phyloP scores from a whole-genome alignment of 441 rosid genomes.

The Euphorbia corollata region DNA sequence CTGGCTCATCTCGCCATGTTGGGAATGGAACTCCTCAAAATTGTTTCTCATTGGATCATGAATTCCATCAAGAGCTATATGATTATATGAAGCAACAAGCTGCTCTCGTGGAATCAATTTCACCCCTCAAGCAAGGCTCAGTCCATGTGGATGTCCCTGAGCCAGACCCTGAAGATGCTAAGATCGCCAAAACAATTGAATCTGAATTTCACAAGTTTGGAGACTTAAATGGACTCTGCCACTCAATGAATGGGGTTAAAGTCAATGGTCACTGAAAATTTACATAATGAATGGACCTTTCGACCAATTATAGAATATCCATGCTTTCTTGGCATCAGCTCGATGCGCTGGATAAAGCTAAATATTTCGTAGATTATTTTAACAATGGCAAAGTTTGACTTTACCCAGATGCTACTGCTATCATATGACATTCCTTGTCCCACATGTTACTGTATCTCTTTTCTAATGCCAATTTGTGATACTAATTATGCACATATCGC shows the following conservation, averaged over 20 bases:
- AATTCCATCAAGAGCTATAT: conserved; percentile 74
- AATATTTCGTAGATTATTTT: no score
- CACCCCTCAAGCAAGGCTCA: conserved; percentile 71
- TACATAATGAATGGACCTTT: conserved; percentile 24
- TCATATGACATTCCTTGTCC: neutral
- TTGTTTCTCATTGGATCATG: conserved; percentile 71
- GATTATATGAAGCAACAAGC: conserved; percentile 71
- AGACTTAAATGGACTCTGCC: conserved; percentile 32
- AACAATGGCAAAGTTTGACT: conserved; percentile 3
- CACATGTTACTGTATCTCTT: neutral
- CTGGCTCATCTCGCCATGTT: conserved; percentile 55
- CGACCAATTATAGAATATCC: neutral
- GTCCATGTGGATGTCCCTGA: conserved; percentile 71
- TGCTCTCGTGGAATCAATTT: conserved; percentile 26
- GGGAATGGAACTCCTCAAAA: conserved; percentile 32
- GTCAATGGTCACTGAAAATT: conserved; percentile 28
- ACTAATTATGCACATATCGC: neutral
- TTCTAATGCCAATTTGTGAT: neutral
- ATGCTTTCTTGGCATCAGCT: conserved; percentile 37
- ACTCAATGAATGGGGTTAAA: conserved; percentile 34
- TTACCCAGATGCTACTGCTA: neutral
- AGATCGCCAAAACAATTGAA: conserved; percentile 56
- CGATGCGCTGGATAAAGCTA: conserved; percentile 32
- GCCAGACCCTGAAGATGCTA: conserved; percentile 48
- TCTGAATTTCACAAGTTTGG: conserved; percentile 61